Evolutionary conservation across 257 asterid species (phyloP).

Genomic region (Galeopsis tetrahit): DNA sequence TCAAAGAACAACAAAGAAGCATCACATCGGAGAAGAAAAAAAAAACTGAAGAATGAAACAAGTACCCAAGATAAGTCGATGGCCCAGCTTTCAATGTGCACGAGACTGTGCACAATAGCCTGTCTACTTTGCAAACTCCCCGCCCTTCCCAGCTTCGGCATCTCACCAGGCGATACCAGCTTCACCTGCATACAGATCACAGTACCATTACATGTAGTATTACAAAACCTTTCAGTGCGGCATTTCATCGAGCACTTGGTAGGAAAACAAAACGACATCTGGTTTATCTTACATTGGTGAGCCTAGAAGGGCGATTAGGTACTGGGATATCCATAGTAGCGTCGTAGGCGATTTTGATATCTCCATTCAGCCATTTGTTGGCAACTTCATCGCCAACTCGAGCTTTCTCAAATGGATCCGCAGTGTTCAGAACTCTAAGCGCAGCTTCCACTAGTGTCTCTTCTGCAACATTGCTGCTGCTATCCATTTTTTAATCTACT

Average conservation of each 20-base stretch:
- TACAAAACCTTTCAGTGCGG: constrained; percentile 27
- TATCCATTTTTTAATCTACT: constrained; percentile 40
- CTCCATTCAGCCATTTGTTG: constrained; percentile 68
- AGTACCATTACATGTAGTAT: not conserved
- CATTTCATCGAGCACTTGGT: constrained; percentile 57
- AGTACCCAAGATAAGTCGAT: constrained; percentile 95
- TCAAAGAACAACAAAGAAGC: constrained; percentile 4
- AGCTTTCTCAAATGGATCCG: constrained; percentile 88
- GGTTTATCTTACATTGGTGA: constrained; percentile 43
- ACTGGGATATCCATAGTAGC: constrained; percentile 47
- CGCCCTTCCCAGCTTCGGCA: constrained; percentile 96
- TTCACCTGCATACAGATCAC: constrained; percentile 64
- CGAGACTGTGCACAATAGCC: constrained; percentile 95
- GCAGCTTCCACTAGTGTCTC: constrained; percentile 86
- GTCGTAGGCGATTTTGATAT: constrained; percentile 51
- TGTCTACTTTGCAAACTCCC: constrained; percentile 97
- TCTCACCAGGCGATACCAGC: constrained; percentile 88
- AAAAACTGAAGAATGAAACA: not conserved
- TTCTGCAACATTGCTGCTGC: constrained; percentile 32
- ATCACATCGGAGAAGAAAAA: not conserved
- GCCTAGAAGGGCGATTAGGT: constrained; percentile 91
- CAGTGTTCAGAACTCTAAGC: constrained; percentile 72
- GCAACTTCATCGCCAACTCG: constrained; percentile 82
- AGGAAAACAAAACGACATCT: constrained; percentile 4
- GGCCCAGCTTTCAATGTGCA: constrained; percentile 98